Base-by-base conservation (phyloP, 129 eudicot genomes). In the Helianthus tuberosus region DNA sequence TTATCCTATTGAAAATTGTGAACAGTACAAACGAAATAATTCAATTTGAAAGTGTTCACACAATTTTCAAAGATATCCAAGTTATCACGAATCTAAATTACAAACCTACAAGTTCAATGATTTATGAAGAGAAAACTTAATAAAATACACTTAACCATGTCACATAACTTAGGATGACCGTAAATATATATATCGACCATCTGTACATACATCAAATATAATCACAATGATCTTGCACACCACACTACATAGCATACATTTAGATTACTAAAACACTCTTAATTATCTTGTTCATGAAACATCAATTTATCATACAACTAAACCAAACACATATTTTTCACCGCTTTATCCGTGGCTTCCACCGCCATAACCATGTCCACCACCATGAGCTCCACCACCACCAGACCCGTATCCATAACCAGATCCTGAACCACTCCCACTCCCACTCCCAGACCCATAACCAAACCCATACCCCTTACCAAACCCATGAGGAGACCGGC, bases 401-500 rank as follows among this genome's bases (percentile, higher is more conserved):
- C 50, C 50, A 46, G 50, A 46, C 50, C 50, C 50, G 9, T 46
- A 46, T 3, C 50, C 50, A 46, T 46, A 46, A 46, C 50, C 50
- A 46, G 50, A 46, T 3, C 50, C 50, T 46, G 13, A 46, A 46
- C 96, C 93, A 6, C 85, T 68, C 44, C 94, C 96, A 41, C 89
- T 68, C 2, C 50, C 50, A 46, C 50, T 46, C 50, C 50, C 50
- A 46, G 50, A 46, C 9, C 50, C 50, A 46, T 46, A 46, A 13
- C 93, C 93, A 46, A 66, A 90, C 0, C 96, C 96, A 20, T 44
- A 86, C 5, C 97, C 97, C 68, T 79, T 79, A 36, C 82, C 97
- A 41, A 75, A 88, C 11, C 97, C 95, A 25, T 70, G 64, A 47
- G 91, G 75, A 11, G 97, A 88, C 67, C 75, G 75, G 1, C 95